phyloP scores from a whole-genome alignment of 352 stramenopile species.

The Phytophthora hibernalis region DNA sequence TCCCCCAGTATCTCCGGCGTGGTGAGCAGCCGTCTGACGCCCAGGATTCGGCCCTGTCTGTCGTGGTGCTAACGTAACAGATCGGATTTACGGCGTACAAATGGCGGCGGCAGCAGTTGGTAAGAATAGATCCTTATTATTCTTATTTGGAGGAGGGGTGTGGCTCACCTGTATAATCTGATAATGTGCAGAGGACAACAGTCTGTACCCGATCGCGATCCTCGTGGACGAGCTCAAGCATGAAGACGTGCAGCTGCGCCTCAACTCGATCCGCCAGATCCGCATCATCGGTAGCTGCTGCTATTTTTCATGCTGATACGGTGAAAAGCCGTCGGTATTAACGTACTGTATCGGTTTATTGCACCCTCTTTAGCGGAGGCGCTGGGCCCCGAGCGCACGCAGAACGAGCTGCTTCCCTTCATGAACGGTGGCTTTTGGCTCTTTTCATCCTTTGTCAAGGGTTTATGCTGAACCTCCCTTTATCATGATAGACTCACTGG shows the following conservation, averaged over 20 bases:
- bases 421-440: conserved; percentile 79
- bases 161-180: conserved; percentile 19
- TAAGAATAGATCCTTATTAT: conserved; percentile 28
- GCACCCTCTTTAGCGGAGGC: conserved; percentile 66
- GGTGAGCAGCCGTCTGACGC: not conserved
- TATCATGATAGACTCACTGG: conserved; percentile 88
- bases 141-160: conserved; percentile 2
- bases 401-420: conserved; percentile 98
- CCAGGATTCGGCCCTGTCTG: not conserved
- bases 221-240: conserved; percentile 94
- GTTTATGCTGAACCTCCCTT: conserved; percentile 12
- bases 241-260: conserved; percentile 90
- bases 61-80: conserved; percentile 22
- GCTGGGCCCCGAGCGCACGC: conserved; percentile 89
- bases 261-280: conserved; percentile 93
- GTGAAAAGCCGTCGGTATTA: conserved; percentile 1
- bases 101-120: conserved; percentile 45
- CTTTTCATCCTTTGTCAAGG: conserved; percentile 4
- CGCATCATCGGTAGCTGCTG: conserved; percentile 84
- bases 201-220: conserved; percentile 89
- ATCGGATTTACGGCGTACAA: conserved; percentile 14
- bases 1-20: not conserved
- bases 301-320: not conserved
- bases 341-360: conserved; percentile 16
- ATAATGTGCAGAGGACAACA: conserved; percentile 66